phyloP scores from a whole-genome alignment of 2,329 filamentous ascomycete genomes.

The Amesomyces nigricolor region DNA sequence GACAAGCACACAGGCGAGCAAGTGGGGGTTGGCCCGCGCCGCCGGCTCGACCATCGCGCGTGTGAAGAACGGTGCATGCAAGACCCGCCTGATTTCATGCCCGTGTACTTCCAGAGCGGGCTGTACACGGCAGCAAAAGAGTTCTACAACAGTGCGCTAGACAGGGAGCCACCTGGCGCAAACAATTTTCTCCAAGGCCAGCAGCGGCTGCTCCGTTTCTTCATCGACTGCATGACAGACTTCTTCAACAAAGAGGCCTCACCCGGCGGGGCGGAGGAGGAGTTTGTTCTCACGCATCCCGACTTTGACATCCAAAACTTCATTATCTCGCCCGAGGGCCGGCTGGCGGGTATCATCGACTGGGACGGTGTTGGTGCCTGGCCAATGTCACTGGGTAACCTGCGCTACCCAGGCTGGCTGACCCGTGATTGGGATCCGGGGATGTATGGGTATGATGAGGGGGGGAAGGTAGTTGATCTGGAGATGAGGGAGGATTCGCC shows the following conservation, averaged over 20 bases:
- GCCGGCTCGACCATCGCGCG: background rate
- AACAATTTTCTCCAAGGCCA: background rate
- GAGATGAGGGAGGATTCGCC: background rate
- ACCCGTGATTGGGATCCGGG: background rate
- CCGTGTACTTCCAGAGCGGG: background rate
- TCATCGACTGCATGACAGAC: background rate
- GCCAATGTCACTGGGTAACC: background rate
- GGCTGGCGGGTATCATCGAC: background rate
- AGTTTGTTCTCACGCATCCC: background rate
- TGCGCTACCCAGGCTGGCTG: background rate
- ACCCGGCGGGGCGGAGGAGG: no score
- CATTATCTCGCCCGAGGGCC: background rate
- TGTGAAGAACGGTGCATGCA: background rate
- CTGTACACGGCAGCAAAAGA: background rate
- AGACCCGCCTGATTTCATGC: background rate
- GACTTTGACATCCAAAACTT: background rate
- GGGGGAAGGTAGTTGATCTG: background rate
- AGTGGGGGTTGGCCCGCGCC: background rate
- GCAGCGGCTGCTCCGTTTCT: background rate
- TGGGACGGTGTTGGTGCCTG: constrained; percentile 1
- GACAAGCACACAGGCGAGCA: background rate
- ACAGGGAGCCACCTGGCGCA: background rate
- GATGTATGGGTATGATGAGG: background rate
- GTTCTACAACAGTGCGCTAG: background rate
- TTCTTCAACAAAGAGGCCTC: background rate